Percentiles rank a stretch among this genome's conserved stretches.
phyloP scores from a whole-genome alignment of 805 yeast species.

The Ogataea nakhonphanomensis region DNA sequence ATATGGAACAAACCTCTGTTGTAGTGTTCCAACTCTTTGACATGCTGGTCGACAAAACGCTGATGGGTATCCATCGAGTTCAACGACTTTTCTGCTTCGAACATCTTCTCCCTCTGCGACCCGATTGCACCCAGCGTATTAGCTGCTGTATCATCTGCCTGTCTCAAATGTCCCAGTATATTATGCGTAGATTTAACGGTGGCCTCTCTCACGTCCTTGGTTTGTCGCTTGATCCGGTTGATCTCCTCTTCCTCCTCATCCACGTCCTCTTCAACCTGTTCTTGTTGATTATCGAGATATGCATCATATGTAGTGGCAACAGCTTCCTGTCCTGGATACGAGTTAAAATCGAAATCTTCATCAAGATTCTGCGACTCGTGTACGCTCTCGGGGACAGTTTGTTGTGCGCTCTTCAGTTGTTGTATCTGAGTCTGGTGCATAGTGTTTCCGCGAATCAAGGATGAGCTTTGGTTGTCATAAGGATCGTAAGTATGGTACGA shows the following conservation, averaged over 20 bases:
- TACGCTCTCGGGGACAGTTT: conserved; percentile 5
- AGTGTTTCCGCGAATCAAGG: background rate
- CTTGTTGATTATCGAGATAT: conserved; percentile 21
- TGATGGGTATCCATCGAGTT: conserved; percentile 79
- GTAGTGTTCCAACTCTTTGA: conserved; percentile 70
- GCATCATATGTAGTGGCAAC: conserved; percentile 25
- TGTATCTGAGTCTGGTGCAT: conserved; percentile 8
- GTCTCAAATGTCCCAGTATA: conserved; percentile 67
- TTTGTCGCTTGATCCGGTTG: conserved; percentile 75
- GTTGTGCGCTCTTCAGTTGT: conserved; percentile 8
- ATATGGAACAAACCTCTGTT: conserved; percentile 82
- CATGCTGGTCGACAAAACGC: conserved; percentile 76
- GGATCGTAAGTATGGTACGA: conserved; percentile 26
- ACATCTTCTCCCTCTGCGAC: conserved; percentile 84
- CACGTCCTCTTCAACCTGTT: conserved; percentile 46
- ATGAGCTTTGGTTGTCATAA: conserved; percentile 18
- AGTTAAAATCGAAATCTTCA: conserved; percentile 27
- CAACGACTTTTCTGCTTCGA: conserved; percentile 73
- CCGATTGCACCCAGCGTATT: conserved; percentile 92
- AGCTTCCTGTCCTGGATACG: conserved; percentile 23
- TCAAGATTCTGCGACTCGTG: conserved; percentile 5
- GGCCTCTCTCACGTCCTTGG: conserved; percentile 64
- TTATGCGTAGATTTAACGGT: conserved; percentile 83
- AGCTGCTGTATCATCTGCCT: conserved; percentile 69
- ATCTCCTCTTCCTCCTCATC: conserved; percentile 89